phyloP scores from a whole-genome alignment of 169 alveolate species.

The Haemoproteus tartakovskyi region DNA sequence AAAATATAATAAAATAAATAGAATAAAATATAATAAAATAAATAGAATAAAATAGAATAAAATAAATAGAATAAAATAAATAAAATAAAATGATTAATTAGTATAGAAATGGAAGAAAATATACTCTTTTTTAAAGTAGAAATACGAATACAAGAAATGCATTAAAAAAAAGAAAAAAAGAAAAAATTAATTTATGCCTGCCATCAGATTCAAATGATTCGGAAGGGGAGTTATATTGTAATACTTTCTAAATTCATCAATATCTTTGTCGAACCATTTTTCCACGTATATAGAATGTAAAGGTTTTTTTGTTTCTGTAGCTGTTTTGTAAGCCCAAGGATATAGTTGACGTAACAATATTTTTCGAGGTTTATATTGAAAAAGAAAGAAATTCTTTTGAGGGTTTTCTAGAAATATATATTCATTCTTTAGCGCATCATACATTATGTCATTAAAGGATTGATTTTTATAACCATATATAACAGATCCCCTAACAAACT shows the following conservation, averaged over 20 bases:
- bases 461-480: slow-evolving; percentile 55
- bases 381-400: slow-evolving; percentile 38
- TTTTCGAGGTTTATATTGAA: slow-evolving; percentile 63
- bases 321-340: slow-evolving; percentile 65
- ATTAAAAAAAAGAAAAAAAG: too few relatives aligned
- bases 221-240: slow-evolving; percentile 60
- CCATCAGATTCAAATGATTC: slow-evolving; percentile 26
- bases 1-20: background rate
- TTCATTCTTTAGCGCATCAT: slow-evolving; percentile 39
- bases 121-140: too few relatives aligned
- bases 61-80: background rate
- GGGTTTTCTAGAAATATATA: slow-evolving; percentile 34
- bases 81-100: background rate
- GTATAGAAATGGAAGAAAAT: background rate
- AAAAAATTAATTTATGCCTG: slow-evolving; percentile 48
- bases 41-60: background rate
- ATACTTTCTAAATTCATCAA: slow-evolving; percentile 32
- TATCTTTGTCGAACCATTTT: slow-evolving; percentile 64
- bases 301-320: slow-evolving; percentile 30
- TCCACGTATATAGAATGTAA: slow-evolving; percentile 59
- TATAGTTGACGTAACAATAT: slow-evolving; percentile 13
- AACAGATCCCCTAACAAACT: slow-evolving; percentile 36
- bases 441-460: slow-evolving; percentile 25
- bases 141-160: too few relatives aligned
- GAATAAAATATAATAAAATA: background rate